Percentiles rank a stretch among this genome's conserved stretches.
These are phyloP conservation scores for Sherardia arvensis DNA, from an alignment of 257 asterid genomes.

Conservation along the genomic window DNA sequence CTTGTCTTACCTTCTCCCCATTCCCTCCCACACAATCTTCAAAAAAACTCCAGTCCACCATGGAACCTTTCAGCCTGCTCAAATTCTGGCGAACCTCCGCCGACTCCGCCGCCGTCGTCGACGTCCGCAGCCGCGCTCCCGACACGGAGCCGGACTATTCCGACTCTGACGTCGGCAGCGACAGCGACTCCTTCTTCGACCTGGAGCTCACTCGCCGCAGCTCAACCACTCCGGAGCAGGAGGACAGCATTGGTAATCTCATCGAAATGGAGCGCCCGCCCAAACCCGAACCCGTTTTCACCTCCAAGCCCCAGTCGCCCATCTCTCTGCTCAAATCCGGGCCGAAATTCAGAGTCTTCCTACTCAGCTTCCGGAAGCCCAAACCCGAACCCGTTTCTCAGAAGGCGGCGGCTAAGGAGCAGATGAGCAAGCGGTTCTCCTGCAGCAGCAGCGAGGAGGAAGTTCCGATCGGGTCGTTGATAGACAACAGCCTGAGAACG, in stretches of 20 bases:
- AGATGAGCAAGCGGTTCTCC: conserved; percentile 28
- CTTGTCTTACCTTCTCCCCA: conserved; percentile 2
- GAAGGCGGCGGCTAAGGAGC: conserved; percentile 1
- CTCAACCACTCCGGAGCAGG: conserved; percentile 24
- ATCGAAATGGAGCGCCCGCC: conserved; percentile 1
- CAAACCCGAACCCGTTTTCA: conserved; percentile 15
- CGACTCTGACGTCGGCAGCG: conserved; percentile 34
- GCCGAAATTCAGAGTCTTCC: conserved; percentile 45
- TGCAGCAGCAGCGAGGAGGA: conserved; percentile 21
- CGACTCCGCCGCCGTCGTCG: conserved; percentile 25
- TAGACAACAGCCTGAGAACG: conserved; percentile 44
- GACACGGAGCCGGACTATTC: conserved; percentile 27
- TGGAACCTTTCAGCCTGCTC: conserved; percentile 52
- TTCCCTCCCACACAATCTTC: background rate
- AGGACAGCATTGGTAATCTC: conserved; percentile 1
- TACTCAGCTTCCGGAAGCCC: conserved; percentile 39
- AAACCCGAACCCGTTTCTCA: background rate
- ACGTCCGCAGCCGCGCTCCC: conserved; percentile 18
- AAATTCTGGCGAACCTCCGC: conserved; percentile 45
- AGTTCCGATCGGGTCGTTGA: conserved; percentile 18
- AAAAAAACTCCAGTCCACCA: conserved; percentile 10
- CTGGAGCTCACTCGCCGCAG: conserved; percentile 28
- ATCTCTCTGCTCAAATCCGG: conserved; percentile 44
- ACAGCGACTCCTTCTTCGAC: conserved; percentile 68
- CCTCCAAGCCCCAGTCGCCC: conserved; percentile 41